Conservation (phyloP, 148 eudicot species). For the Gaultheria prostrata region DNA sequence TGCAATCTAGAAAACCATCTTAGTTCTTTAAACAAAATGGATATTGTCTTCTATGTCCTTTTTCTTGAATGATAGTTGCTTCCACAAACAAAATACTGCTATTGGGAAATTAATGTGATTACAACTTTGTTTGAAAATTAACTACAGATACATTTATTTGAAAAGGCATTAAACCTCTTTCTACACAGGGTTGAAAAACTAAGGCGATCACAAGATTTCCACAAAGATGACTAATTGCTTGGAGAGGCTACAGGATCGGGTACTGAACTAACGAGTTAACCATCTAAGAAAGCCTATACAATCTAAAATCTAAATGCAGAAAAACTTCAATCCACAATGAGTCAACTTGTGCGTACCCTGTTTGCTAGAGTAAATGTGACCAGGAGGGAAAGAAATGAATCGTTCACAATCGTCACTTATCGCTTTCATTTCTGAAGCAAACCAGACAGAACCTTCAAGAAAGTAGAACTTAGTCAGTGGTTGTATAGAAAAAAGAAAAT, state of each 20-base stretch:
- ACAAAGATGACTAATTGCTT: not conserved
- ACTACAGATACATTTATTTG: not conserved
- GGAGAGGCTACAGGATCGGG: not conserved
- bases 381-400: conserved; percentile 79
- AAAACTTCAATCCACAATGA: not conserved
- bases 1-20: conserved; percentile 1
- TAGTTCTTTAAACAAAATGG: not conserved
- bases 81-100: not conserved
- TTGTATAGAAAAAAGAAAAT: not conserved
- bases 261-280: conserved; percentile 1
- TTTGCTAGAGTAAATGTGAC: conserved; percentile 87
- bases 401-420: conserved; percentile 92
- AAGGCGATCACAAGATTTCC: not conserved
- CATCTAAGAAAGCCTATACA: not conserved
- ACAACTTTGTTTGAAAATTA: not conserved
- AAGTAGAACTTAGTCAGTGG: not conserved
- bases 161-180: not conserved
- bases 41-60: not conserved
- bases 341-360: conserved; percentile 42
- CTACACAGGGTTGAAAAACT: not conserved
- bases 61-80: not conserved
- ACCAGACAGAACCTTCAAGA: conserved; percentile 84
- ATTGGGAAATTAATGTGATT: not conserved
- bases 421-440: conserved; percentile 96
- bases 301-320: not conserved